Evolutionary conservation across 768 basidiomycete genomes (phyloP), one percentile per base, ranked within the genome.

Genomic region (Panaeolus papilionaceus): DNA sequence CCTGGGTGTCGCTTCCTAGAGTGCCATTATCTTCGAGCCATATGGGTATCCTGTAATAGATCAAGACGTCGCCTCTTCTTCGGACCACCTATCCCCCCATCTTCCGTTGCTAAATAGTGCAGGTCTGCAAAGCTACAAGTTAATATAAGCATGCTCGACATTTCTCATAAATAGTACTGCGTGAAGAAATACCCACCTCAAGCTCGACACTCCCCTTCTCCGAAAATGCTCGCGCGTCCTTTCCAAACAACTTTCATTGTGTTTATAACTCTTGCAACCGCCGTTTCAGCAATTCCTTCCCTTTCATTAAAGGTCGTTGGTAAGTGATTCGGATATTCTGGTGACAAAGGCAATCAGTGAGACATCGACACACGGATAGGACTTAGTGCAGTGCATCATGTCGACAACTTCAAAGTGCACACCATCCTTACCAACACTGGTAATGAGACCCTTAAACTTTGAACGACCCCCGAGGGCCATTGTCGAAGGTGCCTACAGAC

Each of bases 391-490:
- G 64, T 64, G 7, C 28, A 64, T 16, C 11, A 51, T 38, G 78
- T 82, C 45, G 71, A 79, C 62, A 79, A 80, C 70, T 62, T 83
- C n/a, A 78, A 79, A 71, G 75, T 84, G 67, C 66, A 71, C 14
- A 72, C 80, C 12, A 79, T 80, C n/a, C 62, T 82, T 65, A 77
- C 76, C 63, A 81, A 81, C 73, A 81, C 80, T 33, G 82, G 83
- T 51, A 77, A 81, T 38, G 77, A 80, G 66, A 77, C 79, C 45
- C 71, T 83, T 44, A 81, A 79, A 69, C 69, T 84, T 77, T 83
- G 64, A 80, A 83, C 68, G 79, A 82, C 65, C 82, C 82, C 23
- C 76, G 76, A 12, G 72, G 77, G 58, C 70, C 77, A 16, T 74
- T 83, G 63, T 76, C 75, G 61, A 75, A 72, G 39, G 68, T 79